A percentile compares a stretch with the other conserved stretches of the same genome.
Conservation (phyloP, 306 rosid species). For the Rosa persica region DNA sequence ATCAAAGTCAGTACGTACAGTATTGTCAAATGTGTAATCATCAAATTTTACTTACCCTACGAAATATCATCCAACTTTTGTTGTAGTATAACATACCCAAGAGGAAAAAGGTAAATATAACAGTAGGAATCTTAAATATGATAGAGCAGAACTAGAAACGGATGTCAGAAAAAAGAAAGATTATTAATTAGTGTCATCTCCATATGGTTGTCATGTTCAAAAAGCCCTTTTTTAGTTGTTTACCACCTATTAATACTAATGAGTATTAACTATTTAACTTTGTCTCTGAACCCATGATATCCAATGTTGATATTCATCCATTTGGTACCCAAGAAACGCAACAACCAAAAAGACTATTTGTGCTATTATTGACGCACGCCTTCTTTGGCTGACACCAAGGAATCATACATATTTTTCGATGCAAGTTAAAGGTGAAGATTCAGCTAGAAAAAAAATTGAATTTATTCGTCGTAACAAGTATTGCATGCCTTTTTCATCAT, state of each 20-base stretch:
- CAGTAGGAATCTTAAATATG: not conserved
- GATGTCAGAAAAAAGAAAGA: not conserved
- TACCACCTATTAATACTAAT: not conserved
- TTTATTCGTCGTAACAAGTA: not conserved
- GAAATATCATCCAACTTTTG: not conserved
- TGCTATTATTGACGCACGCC: not conserved
- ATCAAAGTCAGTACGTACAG: not conserved
- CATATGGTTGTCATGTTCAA: constrained; percentile 11
- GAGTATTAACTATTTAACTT: not conserved
- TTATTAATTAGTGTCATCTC: not conserved
- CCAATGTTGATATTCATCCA: not conserved
- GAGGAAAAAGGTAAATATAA: not conserved
- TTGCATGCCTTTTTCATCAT: not conserved
- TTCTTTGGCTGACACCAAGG: not conserved
- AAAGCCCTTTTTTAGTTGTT: not conserved
- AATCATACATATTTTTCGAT: not conserved
- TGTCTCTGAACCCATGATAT: not conserved
- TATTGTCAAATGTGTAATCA: not conserved
- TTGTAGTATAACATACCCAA: not conserved
- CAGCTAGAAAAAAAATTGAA: not conserved
- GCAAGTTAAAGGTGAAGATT: not conserved
- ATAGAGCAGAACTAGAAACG: not conserved
- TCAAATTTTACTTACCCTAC: not conserved
- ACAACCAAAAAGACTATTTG: not conserved
- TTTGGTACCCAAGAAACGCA: not conserved